Evolutionary conservation across 129 eudicot species (phyloP).

Genomic region (Mikania micrantha): DNA sequence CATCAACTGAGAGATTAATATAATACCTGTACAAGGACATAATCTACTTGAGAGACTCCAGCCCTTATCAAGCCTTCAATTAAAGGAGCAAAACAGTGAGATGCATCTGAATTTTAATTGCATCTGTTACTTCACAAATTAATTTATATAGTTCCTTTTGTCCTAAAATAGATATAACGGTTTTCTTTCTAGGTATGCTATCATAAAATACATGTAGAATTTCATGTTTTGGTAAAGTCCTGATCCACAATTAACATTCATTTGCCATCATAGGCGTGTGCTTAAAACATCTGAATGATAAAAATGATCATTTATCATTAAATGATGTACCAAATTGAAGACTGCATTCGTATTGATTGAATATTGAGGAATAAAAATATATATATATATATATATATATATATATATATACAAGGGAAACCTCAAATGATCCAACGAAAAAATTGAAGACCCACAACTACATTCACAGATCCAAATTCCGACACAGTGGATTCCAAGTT

Average conservation of each 20-base stretch:
- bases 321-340: not conserved
- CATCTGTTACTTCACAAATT: not conserved
- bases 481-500: slow-evolving; percentile 40
- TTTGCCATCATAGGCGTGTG: not conserved
- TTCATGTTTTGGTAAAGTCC: not conserved
- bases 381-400: too few species aligned
- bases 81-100: not conserved
- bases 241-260: not conserved
- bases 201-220: not conserved
- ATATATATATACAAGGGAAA: slow-evolving; percentile 19
- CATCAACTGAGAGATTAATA: not conserved
- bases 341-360: not conserved
- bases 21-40: slow-evolving; percentile 73
- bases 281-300: not conserved
- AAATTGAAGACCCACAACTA: slow-evolving; percentile 37
- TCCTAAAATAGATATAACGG: not conserved
- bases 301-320: not conserved
- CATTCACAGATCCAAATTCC: slow-evolving; percentile 87
- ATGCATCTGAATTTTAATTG: not conserved
- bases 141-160: not conserved
- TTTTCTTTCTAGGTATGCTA: not conserved
- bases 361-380: not conserved
- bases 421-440: slow-evolving; percentile 37
- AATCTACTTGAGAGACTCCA: slow-evolving; percentile 69
- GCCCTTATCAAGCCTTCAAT: slow-evolving; percentile 40